A percentile compares a stretch with the other conserved stretches of the same genome.
phyloP scores from a whole-genome alignment of 2,329 filamentous ascomycete species.

The Teratosphaeria viscida region DNA sequence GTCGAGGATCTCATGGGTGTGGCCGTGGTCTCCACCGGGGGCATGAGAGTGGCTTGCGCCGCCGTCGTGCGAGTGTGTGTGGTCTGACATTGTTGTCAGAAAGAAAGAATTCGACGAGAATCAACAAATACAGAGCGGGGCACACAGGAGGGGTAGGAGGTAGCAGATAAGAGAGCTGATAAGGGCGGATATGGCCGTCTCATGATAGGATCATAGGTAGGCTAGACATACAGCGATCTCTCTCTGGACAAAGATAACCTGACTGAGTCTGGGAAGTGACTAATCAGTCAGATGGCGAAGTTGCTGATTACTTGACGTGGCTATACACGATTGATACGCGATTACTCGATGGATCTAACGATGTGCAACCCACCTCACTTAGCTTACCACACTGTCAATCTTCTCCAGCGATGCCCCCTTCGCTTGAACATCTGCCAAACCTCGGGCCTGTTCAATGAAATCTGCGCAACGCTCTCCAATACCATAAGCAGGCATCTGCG shows the following conservation, averaged over 20 bases:
- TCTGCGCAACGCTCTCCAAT: constrained; percentile 47
- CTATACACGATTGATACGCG: too few species aligned
- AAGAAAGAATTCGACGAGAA: not conserved
- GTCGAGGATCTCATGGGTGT: constrained; percentile 90
- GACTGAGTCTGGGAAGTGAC: too few species aligned
- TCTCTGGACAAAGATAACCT: too few species aligned
- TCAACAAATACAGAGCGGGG: not conserved
- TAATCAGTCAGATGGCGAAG: too few species aligned
- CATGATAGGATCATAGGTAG: not conserved
- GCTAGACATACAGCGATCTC: too few species aligned
- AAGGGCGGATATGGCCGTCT: not conserved
- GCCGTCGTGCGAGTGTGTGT: constrained; percentile 30
- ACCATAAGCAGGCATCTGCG: constrained; percentile 49
- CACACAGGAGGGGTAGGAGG: not conserved
- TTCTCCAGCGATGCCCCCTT: not conserved
- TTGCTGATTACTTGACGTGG: too few species aligned
- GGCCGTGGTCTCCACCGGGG: constrained; percentile 63
- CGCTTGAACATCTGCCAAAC: not conserved
- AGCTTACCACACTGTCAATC: not conserved
- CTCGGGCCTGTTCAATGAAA: constrained; percentile 34
- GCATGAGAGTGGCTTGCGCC: constrained; percentile 27
- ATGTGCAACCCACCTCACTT: not conserved
- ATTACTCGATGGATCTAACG: too few species aligned
- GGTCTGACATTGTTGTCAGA: constrained; percentile 1
- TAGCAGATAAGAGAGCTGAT: not conserved